Base-by-base conservation (phyloP, 2,329 filamentous ascomycete genomes). In the Aspergillus sp. region DNA sequence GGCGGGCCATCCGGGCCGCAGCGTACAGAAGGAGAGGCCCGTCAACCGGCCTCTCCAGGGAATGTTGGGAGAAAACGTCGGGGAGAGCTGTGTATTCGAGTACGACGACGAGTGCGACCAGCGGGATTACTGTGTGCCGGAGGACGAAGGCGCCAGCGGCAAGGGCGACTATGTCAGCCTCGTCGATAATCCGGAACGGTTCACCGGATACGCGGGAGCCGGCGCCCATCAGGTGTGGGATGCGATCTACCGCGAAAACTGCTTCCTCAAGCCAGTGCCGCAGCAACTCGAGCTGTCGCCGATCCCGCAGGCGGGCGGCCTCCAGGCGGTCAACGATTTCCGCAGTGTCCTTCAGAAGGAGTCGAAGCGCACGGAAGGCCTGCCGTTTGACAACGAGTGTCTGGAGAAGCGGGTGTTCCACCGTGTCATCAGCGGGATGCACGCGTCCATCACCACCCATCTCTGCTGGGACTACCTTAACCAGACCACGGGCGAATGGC, bases 371-470 rank as follows among this genome's bases (percentile, higher is more conserved):
- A 73, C 79, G 55, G 75, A 79, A 7, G 82, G 83, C 0, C 77
- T 93, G 46, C 89, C 94, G 59, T 80, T 86, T 45, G 91, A 96
- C 60, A 92, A 96, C 61, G 89, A 96, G 67, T 99, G 94, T 65
- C 76, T 99, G 20, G 94, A 99, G 78, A 97, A 99, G 80, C 88
- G 94, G n/a, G 94, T 97, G 35, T 99, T 99, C 71, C 94, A 97
- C 74, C 84, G 92, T 6, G 85, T 99, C 57, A 85, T 99, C 56
- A 96, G 91, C 47, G 94, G 94, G 41, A 96, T 99, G 94, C 94
- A 99, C 72, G 90, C 94, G 14, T 96, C 92, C 58, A 99, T 99
- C 71, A 96, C 90, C 59, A 89, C 92, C 0, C 94, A 99, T 73
- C 79, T 99, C 40, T 99, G 94, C 81, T 94, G 89, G 85, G 89